Conservation (phyloP, 2,329 filamentous ascomycete genomes). For the Trichoderma sp. region DNA sequence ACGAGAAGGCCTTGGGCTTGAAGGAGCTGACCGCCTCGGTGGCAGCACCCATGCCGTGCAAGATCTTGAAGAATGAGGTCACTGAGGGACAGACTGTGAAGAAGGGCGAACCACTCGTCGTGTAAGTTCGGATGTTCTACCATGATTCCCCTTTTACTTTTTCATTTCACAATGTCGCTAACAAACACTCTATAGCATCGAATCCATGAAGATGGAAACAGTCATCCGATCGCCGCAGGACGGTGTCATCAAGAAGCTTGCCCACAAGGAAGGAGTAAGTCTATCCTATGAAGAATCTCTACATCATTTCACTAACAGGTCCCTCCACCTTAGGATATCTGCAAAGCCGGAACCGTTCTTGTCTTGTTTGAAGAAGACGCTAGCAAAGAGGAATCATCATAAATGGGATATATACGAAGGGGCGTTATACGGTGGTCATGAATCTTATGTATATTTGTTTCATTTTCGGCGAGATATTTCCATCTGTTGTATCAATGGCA, state of each 20-base stretch:
- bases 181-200: conserved; percentile 55
- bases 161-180: conserved; percentile 30
- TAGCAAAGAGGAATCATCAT: conserved; percentile 29
- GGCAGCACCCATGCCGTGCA: conserved; percentile 94
- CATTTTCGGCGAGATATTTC: not conserved
- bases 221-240: conserved; percentile 75
- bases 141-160: not conserved
- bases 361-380: conserved; percentile 66
- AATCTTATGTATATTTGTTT: conserved; percentile 14
- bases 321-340: conserved; percentile 59
- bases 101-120: conserved; percentile 83
- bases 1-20: conserved; percentile 79
- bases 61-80: conserved; percentile 88
- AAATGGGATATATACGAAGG: conserved; percentile 21
- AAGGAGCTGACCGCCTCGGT: conserved; percentile 82
- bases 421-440: conserved; percentile 19
- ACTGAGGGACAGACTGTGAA: conserved; percentile 75
- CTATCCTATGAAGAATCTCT: too few species aligned
- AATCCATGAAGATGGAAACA: conserved; percentile 90
- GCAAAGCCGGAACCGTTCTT: conserved; percentile 71
- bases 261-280: conserved; percentile 71
- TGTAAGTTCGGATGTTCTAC: conserved; percentile 49
- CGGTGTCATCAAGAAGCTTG: conserved; percentile 68
- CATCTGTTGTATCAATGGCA: not conserved
- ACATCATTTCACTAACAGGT: not conserved